phyloP scores from a whole-genome alignment of 2,329 filamentous ascomycete genomes.

The Aspergillus caelatus region DNA sequence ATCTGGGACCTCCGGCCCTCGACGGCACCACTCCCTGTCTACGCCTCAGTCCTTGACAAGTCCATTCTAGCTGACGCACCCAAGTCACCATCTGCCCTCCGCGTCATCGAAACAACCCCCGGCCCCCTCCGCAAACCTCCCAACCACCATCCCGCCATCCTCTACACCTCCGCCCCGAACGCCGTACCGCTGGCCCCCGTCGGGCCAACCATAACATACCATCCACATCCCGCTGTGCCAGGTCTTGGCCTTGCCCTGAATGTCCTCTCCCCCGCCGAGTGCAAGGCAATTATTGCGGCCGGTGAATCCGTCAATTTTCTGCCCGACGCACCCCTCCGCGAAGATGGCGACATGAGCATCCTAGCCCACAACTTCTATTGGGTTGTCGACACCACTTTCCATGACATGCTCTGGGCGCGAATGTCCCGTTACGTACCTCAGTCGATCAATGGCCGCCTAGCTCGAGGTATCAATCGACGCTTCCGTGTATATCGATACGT shows the following conservation, averaged over 20 bases:
- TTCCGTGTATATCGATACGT: constrained; percentile 75
- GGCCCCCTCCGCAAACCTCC: constrained; percentile 66
- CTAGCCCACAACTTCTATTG: constrained; percentile 76
- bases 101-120: constrained; percentile 63
- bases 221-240: constrained; percentile 65
- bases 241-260: constrained; percentile 63
- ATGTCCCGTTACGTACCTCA: constrained; percentile 62
- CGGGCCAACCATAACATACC: constrained; percentile 53
- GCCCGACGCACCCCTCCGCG: constrained; percentile 67
- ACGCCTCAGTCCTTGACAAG: constrained; percentile 62
- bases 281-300: constrained; percentile 66
- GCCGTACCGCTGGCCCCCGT: constrained; percentile 56
- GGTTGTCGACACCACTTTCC: constrained; percentile 66
- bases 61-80: constrained; percentile 51
- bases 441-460: constrained; percentile 57
- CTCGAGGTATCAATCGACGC: constrained; percentile 67
- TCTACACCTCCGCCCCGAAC: constrained; percentile 64
- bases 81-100: constrained; percentile 43
- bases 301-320: constrained; percentile 68
- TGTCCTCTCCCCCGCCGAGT: constrained; percentile 64
- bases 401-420: constrained; percentile 65
- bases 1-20: constrained; percentile 62
- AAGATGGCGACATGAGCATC: constrained; percentile 67
- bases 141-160: constrained; percentile 67
- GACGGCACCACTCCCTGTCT: constrained; percentile 50